Evolutionary conservation across 192 early-diverging fungal species (phyloP).

Genomic region (Mortierella hygrophila): DNA sequence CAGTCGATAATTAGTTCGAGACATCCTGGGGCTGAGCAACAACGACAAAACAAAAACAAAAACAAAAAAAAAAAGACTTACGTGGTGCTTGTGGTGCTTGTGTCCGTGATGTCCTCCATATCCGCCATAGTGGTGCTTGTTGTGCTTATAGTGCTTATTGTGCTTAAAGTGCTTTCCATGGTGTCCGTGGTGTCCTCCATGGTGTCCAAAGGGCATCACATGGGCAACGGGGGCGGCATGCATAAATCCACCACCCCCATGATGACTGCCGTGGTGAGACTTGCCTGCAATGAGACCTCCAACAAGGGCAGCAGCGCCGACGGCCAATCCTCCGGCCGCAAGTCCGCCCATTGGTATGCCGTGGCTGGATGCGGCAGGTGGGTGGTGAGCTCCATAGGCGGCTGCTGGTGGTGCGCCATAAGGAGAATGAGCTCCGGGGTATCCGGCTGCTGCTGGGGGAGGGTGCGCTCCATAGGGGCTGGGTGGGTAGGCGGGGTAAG

Average conservation of each 20-base stretch:
- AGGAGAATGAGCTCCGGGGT: background rate
- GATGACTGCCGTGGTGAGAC: background rate
- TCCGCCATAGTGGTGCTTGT: background rate
- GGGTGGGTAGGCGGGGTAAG: constrained; percentile 23
- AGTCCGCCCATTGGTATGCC: background rate
- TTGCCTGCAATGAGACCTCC: background rate
- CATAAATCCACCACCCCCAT: background rate
- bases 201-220: constrained; percentile 3
- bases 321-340: constrained; percentile 8
- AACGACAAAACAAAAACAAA: background rate
- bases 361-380: background rate
- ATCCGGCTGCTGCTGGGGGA: background rate
- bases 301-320: constrained; percentile 17
- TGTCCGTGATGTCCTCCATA: constrained; percentile 24
- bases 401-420: background rate
- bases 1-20: background rate
- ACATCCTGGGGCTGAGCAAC: background rate
- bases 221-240: background rate
- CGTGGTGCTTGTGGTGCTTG: constrained; percentile 30
- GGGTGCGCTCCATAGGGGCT: constrained; percentile 12
- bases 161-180: constrained; percentile 10
- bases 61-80: background rate
- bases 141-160: background rate
- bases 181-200: background rate
- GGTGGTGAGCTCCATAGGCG: constrained; percentile 10